These are phyloP conservation scores for Penicillium parvum DNA, from an alignment of 495 filamentous ascomycete species.

Conservation along the genomic window DNA sequence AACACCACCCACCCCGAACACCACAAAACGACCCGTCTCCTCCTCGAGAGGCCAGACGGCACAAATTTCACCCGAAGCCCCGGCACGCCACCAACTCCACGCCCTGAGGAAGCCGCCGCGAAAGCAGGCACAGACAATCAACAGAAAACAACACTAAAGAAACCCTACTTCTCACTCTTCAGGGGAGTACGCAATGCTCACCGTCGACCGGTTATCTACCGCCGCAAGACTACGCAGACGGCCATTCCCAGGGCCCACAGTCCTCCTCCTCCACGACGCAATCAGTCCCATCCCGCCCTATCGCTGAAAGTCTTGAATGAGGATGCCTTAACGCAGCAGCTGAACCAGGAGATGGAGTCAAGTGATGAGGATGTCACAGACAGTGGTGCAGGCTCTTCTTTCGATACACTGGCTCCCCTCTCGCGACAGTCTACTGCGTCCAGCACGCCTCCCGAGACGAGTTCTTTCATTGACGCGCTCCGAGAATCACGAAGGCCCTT, in stretches of 20 bases:
- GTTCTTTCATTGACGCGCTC: no score
- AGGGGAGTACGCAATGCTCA: conserved; percentile 27
- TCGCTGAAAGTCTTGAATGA: not conserved
- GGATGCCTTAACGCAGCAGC: not conserved
- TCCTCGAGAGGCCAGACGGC: conserved; percentile 25
- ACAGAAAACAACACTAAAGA: conserved; percentile 24
- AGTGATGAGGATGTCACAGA: no score
- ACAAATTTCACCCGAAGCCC: conserved; percentile 32
- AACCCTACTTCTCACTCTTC: conserved; percentile 28
- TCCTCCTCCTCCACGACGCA: not conserved
- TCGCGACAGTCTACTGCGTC: no score
- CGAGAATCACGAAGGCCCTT: no score
- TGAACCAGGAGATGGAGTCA: no score
- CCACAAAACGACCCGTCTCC: conserved; percentile 34
- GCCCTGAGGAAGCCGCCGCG: conserved; percentile 10
- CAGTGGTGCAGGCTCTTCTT: no score
- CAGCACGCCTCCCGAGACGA: no score
- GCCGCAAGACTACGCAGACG: conserved; percentile 41
- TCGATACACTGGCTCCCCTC: no score
- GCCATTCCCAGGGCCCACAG: conserved; percentile 8
- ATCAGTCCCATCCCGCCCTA: not conserved
- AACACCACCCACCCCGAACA: conserved; percentile 20
- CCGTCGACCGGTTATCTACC: conserved; percentile 38
- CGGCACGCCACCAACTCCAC: conserved; percentile 26
- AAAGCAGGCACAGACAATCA: conserved; percentile 8